A percentile compares a stretch with the other conserved stretches of the same genome.
Evolutionary conservation across 805 yeast genomes (phyloP).

Genomic region (Ascoidea rubescens): DNA sequence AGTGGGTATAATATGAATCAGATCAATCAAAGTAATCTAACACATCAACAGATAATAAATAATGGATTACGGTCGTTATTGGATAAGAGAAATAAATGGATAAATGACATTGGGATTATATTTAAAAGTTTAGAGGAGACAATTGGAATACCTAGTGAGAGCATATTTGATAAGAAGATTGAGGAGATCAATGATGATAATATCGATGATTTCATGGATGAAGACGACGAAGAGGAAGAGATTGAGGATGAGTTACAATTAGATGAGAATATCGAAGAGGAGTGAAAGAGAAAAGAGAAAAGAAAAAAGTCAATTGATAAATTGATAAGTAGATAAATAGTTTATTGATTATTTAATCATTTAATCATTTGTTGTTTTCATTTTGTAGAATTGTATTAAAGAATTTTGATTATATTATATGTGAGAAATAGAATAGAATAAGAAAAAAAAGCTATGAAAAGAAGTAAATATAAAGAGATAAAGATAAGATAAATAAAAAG

Average conservation of each 20-base stretch:
- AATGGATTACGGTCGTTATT: conserved; percentile 65
- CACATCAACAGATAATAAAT: conserved; percentile 57
- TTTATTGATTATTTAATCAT: no score
- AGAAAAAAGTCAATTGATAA: no score
- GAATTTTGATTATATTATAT: no score
- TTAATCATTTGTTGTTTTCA: no score
- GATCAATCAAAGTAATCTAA: conserved; percentile 20
- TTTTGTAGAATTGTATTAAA: no score
- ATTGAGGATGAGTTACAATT: neutral
- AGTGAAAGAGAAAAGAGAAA: no score
- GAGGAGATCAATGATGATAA: conserved; percentile 7
- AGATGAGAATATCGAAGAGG: no score
- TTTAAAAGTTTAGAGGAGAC: conserved; percentile 51
- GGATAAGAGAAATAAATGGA: conserved; percentile 85
- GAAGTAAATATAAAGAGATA: no score
- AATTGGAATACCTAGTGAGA: conserved; percentile 59
- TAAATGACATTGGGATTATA: conserved; percentile 75
- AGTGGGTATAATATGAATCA: conserved; percentile 17
- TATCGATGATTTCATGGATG: conserved; percentile 9
- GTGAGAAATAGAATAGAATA: no score
- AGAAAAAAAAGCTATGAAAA: no score
- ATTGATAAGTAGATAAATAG: no score
- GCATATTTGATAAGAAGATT: conserved; percentile 33
- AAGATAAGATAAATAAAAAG: no score
- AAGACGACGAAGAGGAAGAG: neutral